Base-by-base conservation (phyloP, 768 basidiomycete genomes). In the Nidularia sp. region DNA sequence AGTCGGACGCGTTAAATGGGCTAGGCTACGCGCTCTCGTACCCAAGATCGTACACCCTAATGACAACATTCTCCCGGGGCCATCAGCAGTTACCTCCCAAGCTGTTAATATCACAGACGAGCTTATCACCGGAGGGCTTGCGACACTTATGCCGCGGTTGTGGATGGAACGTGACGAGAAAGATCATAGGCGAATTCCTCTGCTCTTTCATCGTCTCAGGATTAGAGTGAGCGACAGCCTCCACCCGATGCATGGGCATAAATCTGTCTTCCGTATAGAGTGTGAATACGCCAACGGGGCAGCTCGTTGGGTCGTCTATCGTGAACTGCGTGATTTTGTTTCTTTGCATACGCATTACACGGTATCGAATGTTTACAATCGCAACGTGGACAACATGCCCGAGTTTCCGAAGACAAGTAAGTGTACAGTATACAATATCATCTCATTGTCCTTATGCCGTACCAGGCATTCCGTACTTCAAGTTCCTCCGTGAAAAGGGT, bases 201-300 rank as follows among this genome's bases (percentile, higher is more conserved):
- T 85, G 32, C 73, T 93, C 46, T 75, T 94, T 49, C 86, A 93
- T 63, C 83, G 90, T 25, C 73, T 95, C 45, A 81, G 91, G 36
- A 85, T 95, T 51, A 86, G 88, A 8, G 80, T 95, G 53, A 91
- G 86, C 60, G 93, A 95, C 67, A 92, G 90, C 54, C 62, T 94
- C 29, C 85, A 93, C 69, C 90, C 91, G 4, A 72, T 90, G 56
- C 83, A 92, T 55, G 78, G 81, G 18, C 71, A 81, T 44, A 89
- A 88, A 62, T 83, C 90, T 4, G 84, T 92, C 2, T 95, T 95
- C 65, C 83, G 92, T 12, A 93, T 95, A 58, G 93, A 95, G 67
- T 98, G 94, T 65, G 91, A 97, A 67, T 98, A 99, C 66, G 96
- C 93, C 0, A 94, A 96, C 57, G 93, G 93, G 18, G 86, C 87